Evolutionary conservation across 2,329 filamentous ascomycete genomes (phyloP), one percentile per base, ranked within the genome.

Genomic region (Aspergillus ruber): DNA sequence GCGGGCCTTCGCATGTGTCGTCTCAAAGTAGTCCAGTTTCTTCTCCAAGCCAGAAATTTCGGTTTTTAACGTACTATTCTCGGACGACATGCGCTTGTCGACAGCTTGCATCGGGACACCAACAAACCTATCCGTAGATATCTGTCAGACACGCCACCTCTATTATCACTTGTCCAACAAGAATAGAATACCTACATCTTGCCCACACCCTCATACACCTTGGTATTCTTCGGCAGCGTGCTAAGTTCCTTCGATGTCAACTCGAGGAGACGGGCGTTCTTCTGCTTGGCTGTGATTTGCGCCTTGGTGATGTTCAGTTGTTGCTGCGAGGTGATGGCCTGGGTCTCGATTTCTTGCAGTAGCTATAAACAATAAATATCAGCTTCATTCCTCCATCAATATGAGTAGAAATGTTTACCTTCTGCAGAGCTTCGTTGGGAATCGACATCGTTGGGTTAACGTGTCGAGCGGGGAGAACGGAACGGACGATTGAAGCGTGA

Each of bases 141-240:
- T 18, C 39, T 36, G 33, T 51, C 44, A 52, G 46, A 7, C 9
- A 38, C 5, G n/a, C 7, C 41, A 12, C 41, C 6, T 29, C n/a
- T 32, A 18, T 17, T n/a, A n/a, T 20, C 40, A 10, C 12, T n/a
- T 23, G 15, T 25, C 23, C 40, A 8, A 27, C 4, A 21, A 21
- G 21, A 21, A 21, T 21, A 21, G 21, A 21, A 6, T 7, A 72
- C 84, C 61, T 70, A 96, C 93, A 98, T 97, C 74, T 97, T 98
- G 44, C 93, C 93, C 9, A 97, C 86, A 5, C 91, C 91, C 71
- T 97, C 91, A 62, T 97, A 98, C 23, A 95, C 82, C 27, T 84
- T 84, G 0, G 89, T 93, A 42, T 85, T 80, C 15, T 79, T 67
- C 3, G 90, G 85, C 51, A 98, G 72, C 6, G 81, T 78, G n/a